Percentiles rank a stretch among this genome's conserved stretches.
These are phyloP conservation scores for Wickerhamomyces silvicola DNA, from an alignment of 805 yeast genomes.

Conservation along the genomic window DNA sequence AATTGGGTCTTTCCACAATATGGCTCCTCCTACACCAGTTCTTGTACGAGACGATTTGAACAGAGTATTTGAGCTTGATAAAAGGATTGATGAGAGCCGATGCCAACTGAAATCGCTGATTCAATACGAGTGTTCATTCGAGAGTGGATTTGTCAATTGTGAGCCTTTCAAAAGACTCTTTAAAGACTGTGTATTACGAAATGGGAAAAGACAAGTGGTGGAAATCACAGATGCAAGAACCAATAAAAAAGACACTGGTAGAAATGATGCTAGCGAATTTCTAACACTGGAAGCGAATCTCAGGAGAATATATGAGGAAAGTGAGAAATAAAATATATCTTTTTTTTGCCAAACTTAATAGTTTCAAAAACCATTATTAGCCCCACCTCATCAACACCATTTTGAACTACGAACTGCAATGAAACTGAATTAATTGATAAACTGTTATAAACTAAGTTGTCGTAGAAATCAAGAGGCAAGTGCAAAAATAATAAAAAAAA, in stretches of 20 bases:
- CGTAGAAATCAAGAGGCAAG: too few relatives aligned
- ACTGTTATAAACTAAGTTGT: too few relatives aligned
- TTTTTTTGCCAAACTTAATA: neutral
- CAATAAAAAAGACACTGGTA: slow-evolving; percentile 20
- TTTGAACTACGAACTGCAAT: too few relatives aligned
- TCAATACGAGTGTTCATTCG: slow-evolving; percentile 43
- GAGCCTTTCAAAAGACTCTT: slow-evolving; percentile 43
- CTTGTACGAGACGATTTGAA: slow-evolving; percentile 31
- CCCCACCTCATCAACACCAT: too few relatives aligned
- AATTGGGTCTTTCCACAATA: slow-evolving; percentile 12
- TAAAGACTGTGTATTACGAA: slow-evolving; percentile 32
- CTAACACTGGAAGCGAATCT: slow-evolving; percentile 5
- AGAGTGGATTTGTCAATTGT: slow-evolving; percentile 37
- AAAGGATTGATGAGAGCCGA: slow-evolving; percentile 6
- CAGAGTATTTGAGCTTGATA: slow-evolving; percentile 16
- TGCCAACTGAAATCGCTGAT: slow-evolving; percentile 34
- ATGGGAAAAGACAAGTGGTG: slow-evolving; percentile 20
- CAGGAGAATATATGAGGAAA: neutral
- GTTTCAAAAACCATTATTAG: too few relatives aligned
- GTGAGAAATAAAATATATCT: neutral
- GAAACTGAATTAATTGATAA: too few relatives aligned
- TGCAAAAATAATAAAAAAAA: too few relatives aligned
- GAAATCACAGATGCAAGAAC: slow-evolving; percentile 34
- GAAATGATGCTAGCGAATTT: slow-evolving; percentile 8
- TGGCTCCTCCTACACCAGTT: slow-evolving; percentile 49